Conservation (phyloP, 805 yeast genomes). For the Gaillardinia entomophila region DNA sequence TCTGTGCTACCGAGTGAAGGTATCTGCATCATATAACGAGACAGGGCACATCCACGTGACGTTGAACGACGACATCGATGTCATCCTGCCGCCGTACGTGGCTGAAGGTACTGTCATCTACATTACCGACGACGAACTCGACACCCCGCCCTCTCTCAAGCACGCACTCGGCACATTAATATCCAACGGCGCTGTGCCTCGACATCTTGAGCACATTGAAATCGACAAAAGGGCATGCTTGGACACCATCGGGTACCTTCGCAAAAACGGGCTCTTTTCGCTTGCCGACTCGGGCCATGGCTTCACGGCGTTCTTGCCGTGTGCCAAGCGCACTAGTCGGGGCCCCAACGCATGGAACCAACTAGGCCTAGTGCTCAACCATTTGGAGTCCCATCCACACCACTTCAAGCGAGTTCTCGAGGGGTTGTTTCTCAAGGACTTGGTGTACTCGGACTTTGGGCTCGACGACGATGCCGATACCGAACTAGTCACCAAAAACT, state of each 20-base stretch:
- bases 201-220: slow-evolving; percentile 18
- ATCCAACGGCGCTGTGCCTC: slow-evolving; percentile 24
- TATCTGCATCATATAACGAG: slow-evolving; percentile 17
- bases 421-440: slow-evolving; percentile 54
- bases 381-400: slow-evolving; percentile 47
- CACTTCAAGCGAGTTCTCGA: slow-evolving; percentile 49
- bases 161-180: slow-evolving; percentile 51
- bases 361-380: slow-evolving; percentile 54
- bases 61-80: slow-evolving; percentile 53
- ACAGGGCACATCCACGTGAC: slow-evolving; percentile 13
- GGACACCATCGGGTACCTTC: slow-evolving; percentile 53
- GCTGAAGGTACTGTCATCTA: slow-evolving; percentile 60
- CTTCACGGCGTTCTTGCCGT: slow-evolving; percentile 75
- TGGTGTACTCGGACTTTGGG: slow-evolving; percentile 61
- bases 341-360: slow-evolving; percentile 52
- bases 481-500: slow-evolving; percentile 9
- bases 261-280: slow-evolving; percentile 45
- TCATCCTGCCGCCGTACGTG: slow-evolving; percentile 37
- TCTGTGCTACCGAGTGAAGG: slow-evolving; percentile 43
- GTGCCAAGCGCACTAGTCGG: slow-evolving; percentile 18
- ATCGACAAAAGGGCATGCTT: slow-evolving; percentile 49
- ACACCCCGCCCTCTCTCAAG: slow-evolving; percentile 59
- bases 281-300: slow-evolving; percentile 52
- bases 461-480: slow-evolving; percentile 13
- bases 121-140: slow-evolving; percentile 52